Evolutionary conservation across 2,329 filamentous ascomycete species (phyloP).

Genomic region (Fusarium nelsonii): DNA sequence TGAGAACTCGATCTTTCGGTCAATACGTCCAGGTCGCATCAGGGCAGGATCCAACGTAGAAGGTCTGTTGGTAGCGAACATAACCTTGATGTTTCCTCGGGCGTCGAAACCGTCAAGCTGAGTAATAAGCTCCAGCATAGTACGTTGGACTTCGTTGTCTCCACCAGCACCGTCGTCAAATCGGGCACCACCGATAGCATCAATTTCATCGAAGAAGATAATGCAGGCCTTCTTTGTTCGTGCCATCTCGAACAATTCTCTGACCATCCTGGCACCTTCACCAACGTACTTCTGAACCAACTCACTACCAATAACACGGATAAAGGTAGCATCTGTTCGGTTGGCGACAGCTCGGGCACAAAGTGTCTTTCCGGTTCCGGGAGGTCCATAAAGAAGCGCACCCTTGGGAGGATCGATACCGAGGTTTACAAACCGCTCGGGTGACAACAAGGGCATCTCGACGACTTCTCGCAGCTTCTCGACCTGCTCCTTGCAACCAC

Average conservation of each 20-base stretch:
- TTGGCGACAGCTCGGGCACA: slow-evolving; percentile 98
- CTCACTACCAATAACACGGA: slow-evolving; percentile 97
- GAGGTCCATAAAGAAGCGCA: slow-evolving; percentile 94
- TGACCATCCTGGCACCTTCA: slow-evolving; percentile 97
- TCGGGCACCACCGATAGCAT: slow-evolving; percentile 93
- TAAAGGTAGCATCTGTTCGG: slow-evolving; percentile 97
- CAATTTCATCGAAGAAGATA: slow-evolving; percentile 97
- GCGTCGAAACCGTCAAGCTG: slow-evolving; percentile 97
- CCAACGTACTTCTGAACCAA: slow-evolving; percentile 99
- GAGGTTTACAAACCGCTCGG: slow-evolving; percentile 97
- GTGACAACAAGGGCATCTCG: slow-evolving; percentile 96
- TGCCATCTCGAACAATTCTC: slow-evolving; percentile 99
- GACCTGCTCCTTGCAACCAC: slow-evolving; percentile 99
- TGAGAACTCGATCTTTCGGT: slow-evolving; percentile 98
- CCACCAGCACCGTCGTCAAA: slow-evolving; percentile 97
- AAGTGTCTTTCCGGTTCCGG: slow-evolving; percentile 98
- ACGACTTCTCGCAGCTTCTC: slow-evolving; percentile 99
- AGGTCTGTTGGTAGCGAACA: slow-evolving; percentile 98
- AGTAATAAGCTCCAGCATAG: slow-evolving; percentile 97
- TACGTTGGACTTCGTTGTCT: slow-evolving; percentile 97
- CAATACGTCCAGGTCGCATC: slow-evolving; percentile 97
- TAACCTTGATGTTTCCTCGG: slow-evolving; percentile 98
- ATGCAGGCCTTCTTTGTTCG: slow-evolving; percentile 99
- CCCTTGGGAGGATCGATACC: slow-evolving; percentile 99
- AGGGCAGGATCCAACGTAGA: slow-evolving; percentile 96